Conservation (phyloP, 2,329 filamentous ascomycete genomes). For the Acarospora socialis region DNA sequence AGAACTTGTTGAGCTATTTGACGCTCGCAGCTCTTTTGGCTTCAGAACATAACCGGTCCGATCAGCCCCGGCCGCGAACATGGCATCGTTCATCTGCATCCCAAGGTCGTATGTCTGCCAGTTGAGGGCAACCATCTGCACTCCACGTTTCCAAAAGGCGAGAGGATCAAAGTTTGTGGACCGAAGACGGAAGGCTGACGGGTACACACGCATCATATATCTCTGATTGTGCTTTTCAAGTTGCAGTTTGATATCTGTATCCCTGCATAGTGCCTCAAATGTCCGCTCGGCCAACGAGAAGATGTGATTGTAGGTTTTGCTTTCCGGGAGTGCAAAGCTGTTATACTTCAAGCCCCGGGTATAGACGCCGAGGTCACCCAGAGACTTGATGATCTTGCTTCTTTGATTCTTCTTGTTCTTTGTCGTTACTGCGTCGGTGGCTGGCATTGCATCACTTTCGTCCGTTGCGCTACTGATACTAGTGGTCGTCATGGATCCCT, state of each 20-base stretch:
- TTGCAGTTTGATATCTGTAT: conserved; percentile 58
- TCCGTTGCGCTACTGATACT: conserved; percentile 51
- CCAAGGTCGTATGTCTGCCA: conserved; percentile 97
- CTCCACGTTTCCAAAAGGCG: conserved; percentile 84
- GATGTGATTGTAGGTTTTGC: conserved; percentile 83
- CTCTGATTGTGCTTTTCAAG: conserved; percentile 84
- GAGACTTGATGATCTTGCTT: conserved; percentile 72
- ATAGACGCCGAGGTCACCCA: conserved; percentile 76
- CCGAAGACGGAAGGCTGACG: conserved; percentile 62
- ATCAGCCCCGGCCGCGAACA: conserved; percentile 85
- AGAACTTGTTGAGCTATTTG: conserved; percentile 14
- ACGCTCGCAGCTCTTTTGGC: conserved; percentile 59
- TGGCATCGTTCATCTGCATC: conserved; percentile 92
- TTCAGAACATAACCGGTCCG: conserved; percentile 88
- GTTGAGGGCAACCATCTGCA: conserved; percentile 95
- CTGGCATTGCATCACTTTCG: conserved; percentile 53
- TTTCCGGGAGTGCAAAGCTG: conserved; percentile 63
- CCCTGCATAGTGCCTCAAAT: conserved; percentile 67
- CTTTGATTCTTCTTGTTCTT: conserved; percentile 47
- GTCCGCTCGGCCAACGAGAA: conserved; percentile 87
- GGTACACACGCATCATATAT: conserved; percentile 88
- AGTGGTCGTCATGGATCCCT: conserved; percentile 38
- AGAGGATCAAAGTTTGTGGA: conserved; percentile 94
- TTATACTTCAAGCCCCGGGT: conserved; percentile 68
- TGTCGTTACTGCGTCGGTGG: conserved; percentile 41